A percentile compares a stretch with the other conserved stretches of the same genome.
These are phyloP conservation scores for Exophiala bonariae DNA, from an alignment of 2,329 filamentous ascomycete species.

Conservation along the genomic window DNA sequence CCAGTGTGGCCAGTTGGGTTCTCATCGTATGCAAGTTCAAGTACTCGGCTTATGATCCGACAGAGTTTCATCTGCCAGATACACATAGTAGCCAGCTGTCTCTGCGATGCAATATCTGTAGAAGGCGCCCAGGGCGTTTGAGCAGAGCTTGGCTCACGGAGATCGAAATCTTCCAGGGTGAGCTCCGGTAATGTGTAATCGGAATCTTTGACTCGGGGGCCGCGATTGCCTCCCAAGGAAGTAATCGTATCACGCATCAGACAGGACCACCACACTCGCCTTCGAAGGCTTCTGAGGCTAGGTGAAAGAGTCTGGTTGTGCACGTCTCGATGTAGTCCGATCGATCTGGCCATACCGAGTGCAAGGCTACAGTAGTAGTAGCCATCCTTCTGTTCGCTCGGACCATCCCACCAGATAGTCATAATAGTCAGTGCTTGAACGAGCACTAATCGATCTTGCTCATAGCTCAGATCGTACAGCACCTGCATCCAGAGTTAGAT, in stretches of 20 bases:
- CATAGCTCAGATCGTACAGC: slow-evolving; percentile 92
- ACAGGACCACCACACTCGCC: slow-evolving; percentile 95
- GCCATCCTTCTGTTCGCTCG: slow-evolving; percentile 93
- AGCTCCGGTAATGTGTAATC: slow-evolving; percentile 94
- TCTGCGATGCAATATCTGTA: not conserved
- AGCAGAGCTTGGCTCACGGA: slow-evolving; percentile 57
- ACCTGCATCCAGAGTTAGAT: no score
- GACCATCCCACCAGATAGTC: slow-evolving; percentile 97
- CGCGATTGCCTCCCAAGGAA: slow-evolving; percentile 68
- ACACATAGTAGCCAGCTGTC: slow-evolving; percentile 55
- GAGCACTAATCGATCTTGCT: slow-evolving; percentile 80
- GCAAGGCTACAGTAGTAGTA: slow-evolving; percentile 99
- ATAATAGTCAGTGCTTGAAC: slow-evolving; percentile 86
- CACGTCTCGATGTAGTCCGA: slow-evolving; percentile 88
- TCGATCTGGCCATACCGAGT: slow-evolving; percentile 86
- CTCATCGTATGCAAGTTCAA: slow-evolving; percentile 87
- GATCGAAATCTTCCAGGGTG: slow-evolving; percentile 78
- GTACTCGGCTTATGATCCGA: slow-evolving; percentile 81
- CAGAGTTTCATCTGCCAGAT: slow-evolving; percentile 88
- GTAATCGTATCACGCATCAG: slow-evolving; percentile 88
- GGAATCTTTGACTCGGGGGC: slow-evolving; percentile 86
- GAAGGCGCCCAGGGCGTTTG: slow-evolving; percentile 69
- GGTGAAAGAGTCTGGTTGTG: slow-evolving; percentile 71
- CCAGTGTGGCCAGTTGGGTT: slow-evolving; percentile 64
- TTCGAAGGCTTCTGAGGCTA: slow-evolving; percentile 78